These are phyloP conservation scores for Cladosporium velox DNA, from an alignment of 2,329 filamentous ascomycete genomes.

Conservation along the genomic window DNA sequence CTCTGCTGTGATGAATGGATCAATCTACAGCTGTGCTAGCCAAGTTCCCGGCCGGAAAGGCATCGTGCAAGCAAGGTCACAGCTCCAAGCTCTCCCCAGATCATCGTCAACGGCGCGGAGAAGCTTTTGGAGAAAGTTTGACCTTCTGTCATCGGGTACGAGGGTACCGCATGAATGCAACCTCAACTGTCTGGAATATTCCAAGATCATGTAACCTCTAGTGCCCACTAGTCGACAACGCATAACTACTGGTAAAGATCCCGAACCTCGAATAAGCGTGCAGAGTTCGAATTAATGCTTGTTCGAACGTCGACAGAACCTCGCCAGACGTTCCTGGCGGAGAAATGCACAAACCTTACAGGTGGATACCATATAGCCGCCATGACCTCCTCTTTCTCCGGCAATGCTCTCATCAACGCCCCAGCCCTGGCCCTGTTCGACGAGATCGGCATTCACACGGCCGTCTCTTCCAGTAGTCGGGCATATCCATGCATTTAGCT, in stretches of 20 bases:
- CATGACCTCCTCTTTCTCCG: slow-evolving; percentile 9
- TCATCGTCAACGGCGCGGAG: not conserved
- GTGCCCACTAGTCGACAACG: not conserved
- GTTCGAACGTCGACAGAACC: not conserved
- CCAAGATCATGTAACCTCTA: not conserved
- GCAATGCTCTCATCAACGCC: not conserved
- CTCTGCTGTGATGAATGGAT: not conserved
- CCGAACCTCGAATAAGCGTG: not conserved
- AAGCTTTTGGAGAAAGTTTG: not conserved
- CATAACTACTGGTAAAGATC: not conserved
- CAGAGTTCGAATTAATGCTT: not conserved
- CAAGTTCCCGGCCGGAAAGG: not conserved
- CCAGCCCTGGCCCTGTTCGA: not conserved
- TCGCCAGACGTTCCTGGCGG: not conserved
- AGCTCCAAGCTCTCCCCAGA: slow-evolving; percentile 13
- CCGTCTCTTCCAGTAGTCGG: not conserved
- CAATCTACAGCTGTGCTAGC: not conserved
- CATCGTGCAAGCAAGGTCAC: not conserved
- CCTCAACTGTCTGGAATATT: not conserved
- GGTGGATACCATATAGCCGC: slow-evolving; percentile 1
- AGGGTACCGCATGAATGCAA: not conserved
- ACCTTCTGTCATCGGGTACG: not conserved
- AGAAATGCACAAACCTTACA: not conserved
- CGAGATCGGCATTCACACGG: slow-evolving; percentile 4
- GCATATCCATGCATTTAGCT: not conserved